Base-by-base conservation (phyloP, 2,329 filamentous ascomycete species). In the Hortaea sp. region DNA sequence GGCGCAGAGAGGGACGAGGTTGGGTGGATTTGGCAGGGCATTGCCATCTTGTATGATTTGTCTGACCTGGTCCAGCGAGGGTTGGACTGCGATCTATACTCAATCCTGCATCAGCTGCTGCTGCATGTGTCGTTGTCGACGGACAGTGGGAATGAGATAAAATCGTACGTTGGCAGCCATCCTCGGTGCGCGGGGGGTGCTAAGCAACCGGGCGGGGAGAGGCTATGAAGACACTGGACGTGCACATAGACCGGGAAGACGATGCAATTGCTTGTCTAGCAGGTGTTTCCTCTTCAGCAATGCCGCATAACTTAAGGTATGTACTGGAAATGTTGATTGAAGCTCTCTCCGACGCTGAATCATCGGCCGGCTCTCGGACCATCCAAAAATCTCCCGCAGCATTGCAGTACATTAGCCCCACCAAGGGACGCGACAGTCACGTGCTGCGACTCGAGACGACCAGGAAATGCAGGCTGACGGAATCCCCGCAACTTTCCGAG, bases 1-100 rank as follows among this genome's bases (percentile, higher is more conserved):
- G 28, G 85, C 82, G 67, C 83, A 88, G 38, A 95, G 66, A 1
- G 88, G 88, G 6, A 95, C 78, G 51, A 94, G 77, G 58, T 92
- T 95, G 3, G 84, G 82, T 47, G 79, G 70, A 54, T 77, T 77
- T 45, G 72, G 62, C 35, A 74, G 70, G 28, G 68, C 65, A 57
- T 67, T 67, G 20, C 74, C 72, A 45, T 71, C 67, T 40, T 70
- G 64, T 53, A 84, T 64, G 41, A 82, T 70, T 45, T 77, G 70
- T 53, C 68, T 72, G 45, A 83, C 71, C 27, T 75, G 73, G 54
- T 82, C 75, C 42, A 84, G 66, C 20, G 80, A 78, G 43, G 81
- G 81, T 61, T 79, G 73, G 52, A 81, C 64, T 49, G 61, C 62
- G 50, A 69, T 60, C 69, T 72, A 49, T 35, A 35, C 4, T 9